These are phyloP conservation scores for Gloeostereum incarnatum DNA, from an alignment of 768 basidiomycete genomes.

Conservation along the genomic window DNA sequence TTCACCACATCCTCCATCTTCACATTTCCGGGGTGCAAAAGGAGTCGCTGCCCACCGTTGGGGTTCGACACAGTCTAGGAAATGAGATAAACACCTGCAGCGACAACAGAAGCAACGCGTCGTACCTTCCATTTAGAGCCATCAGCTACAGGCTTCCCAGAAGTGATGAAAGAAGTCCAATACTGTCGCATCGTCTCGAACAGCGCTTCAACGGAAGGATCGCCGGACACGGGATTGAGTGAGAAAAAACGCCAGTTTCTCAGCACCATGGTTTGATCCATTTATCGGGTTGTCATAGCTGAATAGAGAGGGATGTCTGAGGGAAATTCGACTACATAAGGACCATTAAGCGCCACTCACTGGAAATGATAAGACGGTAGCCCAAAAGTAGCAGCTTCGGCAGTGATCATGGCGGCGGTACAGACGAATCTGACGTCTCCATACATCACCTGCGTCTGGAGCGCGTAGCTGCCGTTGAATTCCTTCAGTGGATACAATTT, in stretches of 20 bases:
- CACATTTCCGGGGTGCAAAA: too few relatives aligned
- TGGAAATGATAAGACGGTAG: slow-evolving; percentile 24
- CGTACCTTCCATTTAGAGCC: too few relatives aligned
- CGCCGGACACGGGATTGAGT: slow-evolving; percentile 15
- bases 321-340: neutral
- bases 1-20: too few relatives aligned
- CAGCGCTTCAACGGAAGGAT: slow-evolving; percentile 18
- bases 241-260: slow-evolving; percentile 26
- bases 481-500: slow-evolving; percentile 23
- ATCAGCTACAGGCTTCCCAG: slow-evolving; percentile 15
- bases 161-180: slow-evolving; percentile 29
- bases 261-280: slow-evolving; percentile 26
- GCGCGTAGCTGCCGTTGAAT: slow-evolving; percentile 23
- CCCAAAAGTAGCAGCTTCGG: slow-evolving; percentile 14
- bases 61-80: too few relatives aligned
- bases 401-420: slow-evolving; percentile 25
- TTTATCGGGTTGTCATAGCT: slow-evolving; percentile 34
- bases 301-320: too few relatives aligned
- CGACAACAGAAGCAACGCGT: too few relatives aligned
- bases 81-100: too few relatives aligned
- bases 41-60: too few relatives aligned
- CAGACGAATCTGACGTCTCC: slow-evolving; percentile 36
- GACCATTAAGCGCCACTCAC: slow-evolving; percentile 12
- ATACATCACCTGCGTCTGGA: slow-evolving; percentile 35
- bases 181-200: slow-evolving; percentile 28